Evolutionary conservation across 345 rosid genomes (phyloP).

Genomic region (Acer yangbiense): DNA sequence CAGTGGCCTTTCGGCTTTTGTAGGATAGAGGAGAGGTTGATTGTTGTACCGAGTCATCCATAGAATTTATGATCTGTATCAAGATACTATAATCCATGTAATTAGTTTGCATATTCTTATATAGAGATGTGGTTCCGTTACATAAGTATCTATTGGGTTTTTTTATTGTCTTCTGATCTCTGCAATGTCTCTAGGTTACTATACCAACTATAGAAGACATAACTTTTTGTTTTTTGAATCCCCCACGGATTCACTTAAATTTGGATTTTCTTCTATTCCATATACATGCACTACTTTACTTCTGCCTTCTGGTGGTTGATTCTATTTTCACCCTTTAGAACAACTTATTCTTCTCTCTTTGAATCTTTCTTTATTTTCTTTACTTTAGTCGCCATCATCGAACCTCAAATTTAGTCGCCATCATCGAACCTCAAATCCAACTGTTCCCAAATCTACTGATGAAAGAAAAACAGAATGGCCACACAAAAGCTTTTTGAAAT

Average conservation of each 20-base stretch:
- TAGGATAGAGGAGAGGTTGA: constrained; percentile 25
- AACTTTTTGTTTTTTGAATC: too few relatives aligned
- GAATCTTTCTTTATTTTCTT: neutral
- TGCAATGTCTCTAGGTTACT: neutral
- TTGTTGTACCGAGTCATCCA: constrained; percentile 17
- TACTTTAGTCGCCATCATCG: neutral
- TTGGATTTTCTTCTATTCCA: too few relatives aligned
- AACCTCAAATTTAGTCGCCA: neutral
- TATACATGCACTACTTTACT: too few relatives aligned
- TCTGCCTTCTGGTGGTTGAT: too few relatives aligned
- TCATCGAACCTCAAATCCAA: neutral
- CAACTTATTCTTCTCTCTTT: too few relatives aligned
- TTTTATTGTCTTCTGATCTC: neutral
- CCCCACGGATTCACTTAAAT: too few relatives aligned
- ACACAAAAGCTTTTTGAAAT: too few relatives aligned
- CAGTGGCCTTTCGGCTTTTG: constrained; percentile 11
- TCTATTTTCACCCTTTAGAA: too few relatives aligned
- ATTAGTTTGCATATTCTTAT: constrained; percentile 15
- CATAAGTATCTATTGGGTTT: neutral
- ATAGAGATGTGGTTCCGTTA: constrained; percentile 6
- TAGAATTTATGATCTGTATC: constrained; percentile 16
- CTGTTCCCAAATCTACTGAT: neutral
- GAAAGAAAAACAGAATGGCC: neutral
- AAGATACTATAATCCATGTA: constrained; percentile 20
- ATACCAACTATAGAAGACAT: too few relatives aligned